Base-by-base conservation (phyloP, 148 eudicot genomes). In the Chenopodium formosanum region DNA sequence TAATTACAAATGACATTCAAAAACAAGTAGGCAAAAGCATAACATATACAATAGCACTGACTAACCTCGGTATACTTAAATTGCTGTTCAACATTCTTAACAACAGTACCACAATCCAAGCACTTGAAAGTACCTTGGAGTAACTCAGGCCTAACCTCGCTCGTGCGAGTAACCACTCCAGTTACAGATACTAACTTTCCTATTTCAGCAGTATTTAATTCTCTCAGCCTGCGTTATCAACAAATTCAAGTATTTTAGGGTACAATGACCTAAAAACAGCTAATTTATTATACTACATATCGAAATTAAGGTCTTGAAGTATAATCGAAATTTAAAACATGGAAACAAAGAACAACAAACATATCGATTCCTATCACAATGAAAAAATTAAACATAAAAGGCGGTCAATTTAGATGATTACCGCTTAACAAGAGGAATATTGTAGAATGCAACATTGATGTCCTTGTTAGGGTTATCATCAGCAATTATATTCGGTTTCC, bases 101-200 rank as follows among this genome's bases (percentile, higher is more conserved):
- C 81, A 10, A 96, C 87, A 10, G 85, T 86, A 27, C 94, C 95
- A 72, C 99, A 96, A 4, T 94, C 98, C 85, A 92, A 87, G 83
- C 99, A 96, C 91, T 90, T 94, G 78, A 96, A 96, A 79, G 94
- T 90, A 25, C 99, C 99, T 75, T 91, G 90, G 47, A 96, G 94
- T 67, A 96, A 91, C 90, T 96, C 99, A 0, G 99, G 99, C 53
- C 99, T 86, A 75, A 96, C 99, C 90, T 96, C 99, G 81, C 98
- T 94, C 14, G 99, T 96, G 8, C 99, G 92, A 17, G 99, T 96
- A 50, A 94, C 98, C 67, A 96, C 99, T 63, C 99, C 99, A 17
- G 91, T 91, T 60, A 96, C 99, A 1, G 98, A 88, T 4, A 94
- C 95, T 81, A 96, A 69, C 80, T 88, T 94, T 50, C 99, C 99